Conservation (phyloP, 192 early-diverging fungal genomes). For the Fimicolochytrium jonesii region DNA sequence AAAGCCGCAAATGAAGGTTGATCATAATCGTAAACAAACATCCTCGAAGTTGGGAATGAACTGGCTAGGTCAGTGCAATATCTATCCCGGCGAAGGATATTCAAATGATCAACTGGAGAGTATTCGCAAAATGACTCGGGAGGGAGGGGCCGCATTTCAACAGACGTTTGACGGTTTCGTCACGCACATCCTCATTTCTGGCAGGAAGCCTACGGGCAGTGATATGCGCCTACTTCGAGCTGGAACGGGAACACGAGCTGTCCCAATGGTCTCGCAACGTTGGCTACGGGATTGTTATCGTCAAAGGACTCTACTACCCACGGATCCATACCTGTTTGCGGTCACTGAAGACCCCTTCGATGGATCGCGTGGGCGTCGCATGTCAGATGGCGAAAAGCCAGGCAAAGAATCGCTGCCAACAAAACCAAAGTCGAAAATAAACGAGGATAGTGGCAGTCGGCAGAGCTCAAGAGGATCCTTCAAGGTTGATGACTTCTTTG, state of each 20-base stretch:
- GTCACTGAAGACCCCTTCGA: not conserved
- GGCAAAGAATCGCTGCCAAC: not conserved
- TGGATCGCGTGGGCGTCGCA: not conserved
- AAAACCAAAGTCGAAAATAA: not conserved
- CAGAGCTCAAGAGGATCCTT: too few relatives aligned
- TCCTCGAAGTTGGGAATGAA: not conserved
- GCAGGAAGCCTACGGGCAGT: not conserved
- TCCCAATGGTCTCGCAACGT: constrained; percentile 1
- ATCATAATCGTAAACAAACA: not conserved
- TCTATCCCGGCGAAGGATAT: constrained; percentile 29
- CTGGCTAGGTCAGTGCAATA: constrained; percentile 17
- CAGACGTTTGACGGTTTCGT: constrained; percentile 12
- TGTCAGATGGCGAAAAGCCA: not conserved
- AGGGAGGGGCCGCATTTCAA: constrained; percentile 20
- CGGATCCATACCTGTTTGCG: not conserved
- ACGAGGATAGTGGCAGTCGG: not conserved
- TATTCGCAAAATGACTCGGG: constrained; percentile 15
- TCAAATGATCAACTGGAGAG: not conserved
- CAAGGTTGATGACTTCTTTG: too few relatives aligned
- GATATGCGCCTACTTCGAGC: not conserved
- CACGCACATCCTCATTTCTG: constrained; percentile 22
- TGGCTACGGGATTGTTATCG: constrained; percentile 23
- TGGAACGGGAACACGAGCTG: not conserved
- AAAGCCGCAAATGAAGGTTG: not conserved
- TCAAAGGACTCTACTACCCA: not conserved